These are phyloP conservation scores for Dacryopinax spathularia DNA, from an alignment of 768 basidiomycete genomes.

Conservation along the genomic window DNA sequence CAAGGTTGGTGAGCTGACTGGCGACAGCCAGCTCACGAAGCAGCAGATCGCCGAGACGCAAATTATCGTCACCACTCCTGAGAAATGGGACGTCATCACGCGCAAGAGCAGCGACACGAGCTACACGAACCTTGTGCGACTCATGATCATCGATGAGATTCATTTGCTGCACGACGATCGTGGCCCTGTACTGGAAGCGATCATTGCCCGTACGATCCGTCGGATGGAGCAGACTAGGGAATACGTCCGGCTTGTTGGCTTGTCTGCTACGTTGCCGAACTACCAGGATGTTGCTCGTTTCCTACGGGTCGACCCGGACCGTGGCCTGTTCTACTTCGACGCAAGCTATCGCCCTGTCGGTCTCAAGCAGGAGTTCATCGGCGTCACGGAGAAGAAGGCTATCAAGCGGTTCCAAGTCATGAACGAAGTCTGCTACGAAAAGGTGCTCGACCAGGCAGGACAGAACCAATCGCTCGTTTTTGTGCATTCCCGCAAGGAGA, in stretches of 20 bases:
- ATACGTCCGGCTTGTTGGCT: constrained; percentile 83
- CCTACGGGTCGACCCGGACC: constrained; percentile 81
- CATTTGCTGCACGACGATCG: constrained; percentile 95
- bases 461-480: constrained; percentile 93
- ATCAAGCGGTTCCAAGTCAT: constrained; percentile 96
- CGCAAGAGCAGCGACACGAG: constrained; percentile 93
- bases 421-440: constrained; percentile 99
- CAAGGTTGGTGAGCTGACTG: constrained; percentile 88
- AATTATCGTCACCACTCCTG: constrained; percentile 95
- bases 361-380: constrained; percentile 91
- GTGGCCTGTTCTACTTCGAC: constrained; percentile 95
- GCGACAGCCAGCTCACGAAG: constrained; percentile 96
- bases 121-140: constrained; percentile 89
- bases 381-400: constrained; percentile 97
- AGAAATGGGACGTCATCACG: constrained; percentile 99
- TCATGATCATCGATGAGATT: constrained; percentile 97
- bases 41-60: constrained; percentile 93
- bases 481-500: constrained; percentile 97
- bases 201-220: constrained; percentile 79
- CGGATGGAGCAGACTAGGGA: constrained; percentile 89
- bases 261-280: constrained; percentile 96
- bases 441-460: constrained; percentile 80
- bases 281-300: constrained; percentile 96
- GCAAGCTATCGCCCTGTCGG: constrained; percentile 86
- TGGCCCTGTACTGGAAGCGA: constrained; percentile 86